Evolutionary conservation across 1,284 basidiomycete species (phyloP), one percentile per base, ranked within the genome.

Genomic region (Heterobasidion parviporum): DNA sequence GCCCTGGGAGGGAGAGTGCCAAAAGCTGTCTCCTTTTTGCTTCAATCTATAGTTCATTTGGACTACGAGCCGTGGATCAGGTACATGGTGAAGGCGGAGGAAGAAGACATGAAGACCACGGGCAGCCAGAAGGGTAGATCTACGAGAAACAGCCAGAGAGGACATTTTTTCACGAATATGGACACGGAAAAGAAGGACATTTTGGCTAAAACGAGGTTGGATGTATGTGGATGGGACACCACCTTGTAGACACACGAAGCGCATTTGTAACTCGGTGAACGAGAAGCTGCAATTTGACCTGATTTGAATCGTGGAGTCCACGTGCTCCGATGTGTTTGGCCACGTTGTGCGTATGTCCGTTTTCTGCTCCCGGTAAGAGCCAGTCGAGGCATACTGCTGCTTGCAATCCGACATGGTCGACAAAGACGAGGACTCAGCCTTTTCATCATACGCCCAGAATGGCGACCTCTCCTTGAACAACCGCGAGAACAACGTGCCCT

Each of bases 31-130:
- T 56, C 62, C 60, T 59, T 59, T 36, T 65, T 58, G 35, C 47
- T 58, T 54, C 64, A 9, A 60, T 68, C 9, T 32, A 72, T 74
- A 59, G 69, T 84, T 52, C 74, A 80, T 62, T 67, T 86, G 63
- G 89, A 95, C 52, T 89, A 91, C 66, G 73, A 82, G 59, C 87
- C 93, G 32, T 80, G 78, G 68, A 71, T 94, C 46, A 76, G 85
- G 56, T 63, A 72, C 55, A 89, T 96, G 68, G 82, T 88, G n/a
- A 65, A 59, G 73, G 55, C 76, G 77, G 65, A 59, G 57, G 47
- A 62, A 58, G 55, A 52, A 54, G 56, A 52, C 64, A 64, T 58
- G 61, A 62, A 67, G 58, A 59, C 60, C 59, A 58, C 64, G 61
- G 58, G 61, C 59, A 56, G 26, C 26, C 61, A 60, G 56, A 61